A percentile compares a stretch with the other conserved stretches of the same genome.
Conservation (phyloP, 768 basidiomycete genomes). For the Tulasnella sp. region DNA sequence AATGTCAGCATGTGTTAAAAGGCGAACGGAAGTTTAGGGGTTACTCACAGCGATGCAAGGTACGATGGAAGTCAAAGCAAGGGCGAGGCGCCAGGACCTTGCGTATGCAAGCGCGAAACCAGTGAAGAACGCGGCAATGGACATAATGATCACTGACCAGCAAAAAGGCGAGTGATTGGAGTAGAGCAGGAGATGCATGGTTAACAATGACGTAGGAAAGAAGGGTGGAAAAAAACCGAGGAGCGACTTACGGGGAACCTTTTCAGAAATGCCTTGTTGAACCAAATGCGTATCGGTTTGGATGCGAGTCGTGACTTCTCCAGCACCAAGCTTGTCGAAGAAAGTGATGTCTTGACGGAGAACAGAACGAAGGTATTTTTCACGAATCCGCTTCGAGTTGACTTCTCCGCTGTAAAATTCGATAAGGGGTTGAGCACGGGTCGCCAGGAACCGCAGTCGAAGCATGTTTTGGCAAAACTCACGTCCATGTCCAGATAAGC, state of each 20-base stretch:
- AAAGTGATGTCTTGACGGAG: conserved; percentile 83
- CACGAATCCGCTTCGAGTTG: conserved; percentile 41
- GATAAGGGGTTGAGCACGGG: conserved; percentile 36
- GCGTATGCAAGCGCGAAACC: conserved; percentile 64
- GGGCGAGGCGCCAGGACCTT: conserved; percentile 74
- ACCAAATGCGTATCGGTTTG: conserved; percentile 85
- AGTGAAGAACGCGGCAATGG: conserved; percentile 64
- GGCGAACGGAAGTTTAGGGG: neutral
- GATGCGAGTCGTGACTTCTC: conserved; percentile 93
- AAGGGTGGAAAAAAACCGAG: too few species aligned
- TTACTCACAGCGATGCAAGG: conserved; percentile 61
- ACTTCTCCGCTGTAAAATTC: conserved; percentile 41
- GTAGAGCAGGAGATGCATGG: conserved; percentile 1
- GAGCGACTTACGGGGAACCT: conserved; percentile 53
- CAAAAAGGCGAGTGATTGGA: neutral
- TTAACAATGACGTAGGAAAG: neutral
- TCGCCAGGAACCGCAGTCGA: neutral
- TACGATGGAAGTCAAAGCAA: conserved; percentile 75
- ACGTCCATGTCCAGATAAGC: conserved; percentile 42
- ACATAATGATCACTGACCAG: conserved; percentile 50
- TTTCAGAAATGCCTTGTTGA: conserved; percentile 90
- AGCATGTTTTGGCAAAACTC: neutral
- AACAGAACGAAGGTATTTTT: conserved; percentile 26
- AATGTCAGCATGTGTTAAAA: neutral
- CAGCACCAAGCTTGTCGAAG: conserved; percentile 88